Evolutionary conservation across 2,329 filamentous ascomycete genomes (phyloP).

Genomic region (Metarhizium album): DNA sequence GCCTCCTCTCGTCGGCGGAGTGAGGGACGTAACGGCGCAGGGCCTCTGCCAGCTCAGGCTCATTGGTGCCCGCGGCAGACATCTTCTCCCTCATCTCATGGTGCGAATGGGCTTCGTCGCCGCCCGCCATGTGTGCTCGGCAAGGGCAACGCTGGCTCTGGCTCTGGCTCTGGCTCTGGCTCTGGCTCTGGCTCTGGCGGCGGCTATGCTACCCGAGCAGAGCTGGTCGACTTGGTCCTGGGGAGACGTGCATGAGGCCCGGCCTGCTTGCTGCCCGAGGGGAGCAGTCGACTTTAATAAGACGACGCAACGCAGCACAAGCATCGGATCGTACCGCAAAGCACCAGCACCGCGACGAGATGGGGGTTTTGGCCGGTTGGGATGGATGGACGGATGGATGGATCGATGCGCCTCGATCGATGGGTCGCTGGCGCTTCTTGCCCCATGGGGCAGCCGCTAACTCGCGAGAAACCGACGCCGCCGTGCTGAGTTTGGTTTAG

Average conservation of each 20-base stretch:
- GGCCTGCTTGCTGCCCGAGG: background rate
- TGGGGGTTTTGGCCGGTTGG: background rate
- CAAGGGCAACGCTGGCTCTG: background rate
- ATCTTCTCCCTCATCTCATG: background rate
- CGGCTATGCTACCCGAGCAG: background rate
- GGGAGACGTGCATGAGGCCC: background rate
- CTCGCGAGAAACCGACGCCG: background rate
- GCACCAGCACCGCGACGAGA: too few relatives aligned
- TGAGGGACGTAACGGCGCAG: slow-evolving; percentile 18
- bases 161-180: too few relatives aligned
- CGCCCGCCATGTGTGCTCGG: background rate
- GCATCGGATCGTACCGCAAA: background rate
- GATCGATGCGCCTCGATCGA: too few relatives aligned
- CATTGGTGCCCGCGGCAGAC: background rate
- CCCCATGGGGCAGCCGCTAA: background rate
- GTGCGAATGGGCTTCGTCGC: background rate
- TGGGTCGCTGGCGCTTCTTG: background rate
- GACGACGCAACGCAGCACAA: background rate
- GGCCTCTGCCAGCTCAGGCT: slow-evolving; percentile 15
- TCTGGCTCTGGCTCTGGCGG: too few relatives aligned
- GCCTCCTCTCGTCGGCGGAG: slow-evolving; percentile 14
- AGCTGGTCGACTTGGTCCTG: background rate
- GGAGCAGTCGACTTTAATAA: background rate
- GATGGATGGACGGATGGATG: too few relatives aligned
- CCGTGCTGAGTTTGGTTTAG: background rate